phyloP scores from a whole-genome alignment of 768 basidiomycete genomes.

The Tulasnella sp. region DNA sequence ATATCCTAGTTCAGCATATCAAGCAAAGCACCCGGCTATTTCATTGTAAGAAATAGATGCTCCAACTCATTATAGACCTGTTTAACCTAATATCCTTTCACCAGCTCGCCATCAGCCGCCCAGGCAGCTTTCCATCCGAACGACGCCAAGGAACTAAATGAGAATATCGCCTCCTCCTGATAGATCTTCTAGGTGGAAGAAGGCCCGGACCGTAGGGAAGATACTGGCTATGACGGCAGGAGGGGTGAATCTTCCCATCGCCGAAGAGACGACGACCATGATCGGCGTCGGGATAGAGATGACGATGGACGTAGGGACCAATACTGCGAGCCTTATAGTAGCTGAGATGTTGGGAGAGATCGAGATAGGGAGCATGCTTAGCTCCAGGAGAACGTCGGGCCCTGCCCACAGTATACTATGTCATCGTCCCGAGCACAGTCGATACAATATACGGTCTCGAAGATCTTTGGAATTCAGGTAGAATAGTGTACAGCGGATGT shows the following conservation, averaged over 20 bases:
- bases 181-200: constrained; percentile 15
- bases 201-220: background rate
- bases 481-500: constrained; percentile 13
- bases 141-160: constrained; percentile 2
- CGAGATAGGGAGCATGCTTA: background rate
- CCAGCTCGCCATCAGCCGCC: too few species aligned
- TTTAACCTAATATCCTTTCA: too few species aligned
- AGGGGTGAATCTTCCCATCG: background rate
- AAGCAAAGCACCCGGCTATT: too few species aligned
- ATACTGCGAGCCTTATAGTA: too few species aligned
- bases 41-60: too few species aligned
- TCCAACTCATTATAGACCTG: too few species aligned
- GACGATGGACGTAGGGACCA: background rate
- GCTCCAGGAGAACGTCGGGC: background rate
- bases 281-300: background rate
- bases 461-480: constrained; percentile 11
- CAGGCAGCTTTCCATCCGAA: too few species aligned
- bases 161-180: constrained; percentile 23
- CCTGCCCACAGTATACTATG: background rate
- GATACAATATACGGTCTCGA: constrained; percentile 2
- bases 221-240: background rate
- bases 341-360: background rate
- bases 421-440: too few species aligned
- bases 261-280: background rate
- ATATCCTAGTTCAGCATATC: too few species aligned